A percentile compares a stretch with the other conserved stretches of the same genome.
phyloP scores from a whole-genome alignment of 495 filamentous ascomycete genomes.

The Chaetomium fimeti region DNA sequence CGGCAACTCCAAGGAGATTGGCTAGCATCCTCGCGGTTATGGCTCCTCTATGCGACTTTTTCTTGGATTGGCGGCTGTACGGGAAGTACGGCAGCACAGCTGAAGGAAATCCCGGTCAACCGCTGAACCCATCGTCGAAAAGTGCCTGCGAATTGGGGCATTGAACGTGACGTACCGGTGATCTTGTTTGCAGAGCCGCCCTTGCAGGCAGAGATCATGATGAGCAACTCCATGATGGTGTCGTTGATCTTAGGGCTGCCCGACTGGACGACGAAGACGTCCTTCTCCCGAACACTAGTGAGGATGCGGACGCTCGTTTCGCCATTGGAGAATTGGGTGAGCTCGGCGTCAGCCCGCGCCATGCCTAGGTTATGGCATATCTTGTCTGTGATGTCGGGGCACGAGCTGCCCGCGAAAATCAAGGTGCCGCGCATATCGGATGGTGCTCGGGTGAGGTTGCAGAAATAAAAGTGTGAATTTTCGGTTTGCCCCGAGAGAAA shows the following conservation, averaged over 20 bases:
- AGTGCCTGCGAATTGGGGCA: neutral
- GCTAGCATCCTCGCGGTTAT: conserved; percentile 97
- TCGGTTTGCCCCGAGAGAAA: conserved; percentile 10
- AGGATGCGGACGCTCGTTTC: conserved; percentile 94
- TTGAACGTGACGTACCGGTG: conserved; percentile 64
- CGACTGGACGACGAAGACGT: conserved; percentile 98
- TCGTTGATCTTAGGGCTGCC: conserved; percentile 97
- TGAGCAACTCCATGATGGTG: conserved; percentile 96
- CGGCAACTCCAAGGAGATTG: conserved; percentile 87
- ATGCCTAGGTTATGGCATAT: conserved; percentile 62
- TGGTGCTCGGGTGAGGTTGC: conserved; percentile 5
- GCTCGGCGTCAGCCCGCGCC: conserved; percentile 55
- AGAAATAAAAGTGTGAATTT: conserved; percentile 10
- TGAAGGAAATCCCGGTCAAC: conserved; percentile 36
- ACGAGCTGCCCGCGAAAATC: conserved; percentile 58
- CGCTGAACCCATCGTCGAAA: neutral
- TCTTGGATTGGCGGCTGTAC: conserved; percentile 98
- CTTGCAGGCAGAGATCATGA: conserved; percentile 98
- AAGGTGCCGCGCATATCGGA: conserved; percentile 51
- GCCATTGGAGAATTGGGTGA: conserved; percentile 66
- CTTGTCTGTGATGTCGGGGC: conserved; percentile 54
- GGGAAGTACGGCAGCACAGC: conserved; percentile 99
- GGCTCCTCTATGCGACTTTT: conserved; percentile 93
- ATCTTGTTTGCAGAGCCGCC: conserved; percentile 96
- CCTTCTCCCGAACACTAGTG: conserved; percentile 92